Percentiles rank a stretch among this genome's conserved stretches.
Conservation (phyloP, 2,329 filamentous ascomycete species). For the Colletotrichum destructivum region DNA sequence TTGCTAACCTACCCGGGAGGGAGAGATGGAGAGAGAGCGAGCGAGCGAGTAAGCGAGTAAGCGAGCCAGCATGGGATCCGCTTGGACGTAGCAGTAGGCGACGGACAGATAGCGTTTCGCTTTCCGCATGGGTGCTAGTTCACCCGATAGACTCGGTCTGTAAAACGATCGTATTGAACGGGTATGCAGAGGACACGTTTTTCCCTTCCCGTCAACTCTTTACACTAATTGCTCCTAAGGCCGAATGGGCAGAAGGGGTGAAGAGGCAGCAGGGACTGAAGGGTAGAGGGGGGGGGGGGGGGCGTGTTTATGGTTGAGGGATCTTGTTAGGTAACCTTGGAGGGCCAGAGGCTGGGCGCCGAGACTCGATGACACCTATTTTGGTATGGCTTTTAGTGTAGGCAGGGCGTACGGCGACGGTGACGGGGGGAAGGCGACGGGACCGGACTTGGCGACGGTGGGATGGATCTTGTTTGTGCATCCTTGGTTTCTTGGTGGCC, state of each 20-base stretch:
- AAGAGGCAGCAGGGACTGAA: no score
- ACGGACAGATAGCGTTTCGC: background rate
- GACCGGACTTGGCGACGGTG: background rate
- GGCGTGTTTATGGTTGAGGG: background rate
- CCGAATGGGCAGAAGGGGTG: background rate
- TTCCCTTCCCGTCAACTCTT: background rate
- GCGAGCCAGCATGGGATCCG: no score
- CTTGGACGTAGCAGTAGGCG: background rate
- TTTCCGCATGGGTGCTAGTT: background rate
- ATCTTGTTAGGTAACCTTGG: background rate
- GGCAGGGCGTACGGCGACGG: background rate
- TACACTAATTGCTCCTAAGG: background rate
- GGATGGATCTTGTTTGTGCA: background rate
- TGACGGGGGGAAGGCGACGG: background rate
- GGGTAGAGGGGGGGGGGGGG: background rate
- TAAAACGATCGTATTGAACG: background rate
- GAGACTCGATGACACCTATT: slow-evolving; percentile 4
- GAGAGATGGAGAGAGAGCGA: background rate
- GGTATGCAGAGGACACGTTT: slow-evolving; percentile 21
- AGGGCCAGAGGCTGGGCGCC: background rate
- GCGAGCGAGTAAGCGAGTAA: no score
- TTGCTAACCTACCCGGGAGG: background rate
- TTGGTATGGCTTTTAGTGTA: background rate
- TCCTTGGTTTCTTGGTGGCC: background rate
- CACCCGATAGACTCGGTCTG: background rate